These are phyloP conservation scores for Eragrostis tef DNA, from an alignment of 202 grass and related monocot species.

Conservation along the genomic window DNA sequence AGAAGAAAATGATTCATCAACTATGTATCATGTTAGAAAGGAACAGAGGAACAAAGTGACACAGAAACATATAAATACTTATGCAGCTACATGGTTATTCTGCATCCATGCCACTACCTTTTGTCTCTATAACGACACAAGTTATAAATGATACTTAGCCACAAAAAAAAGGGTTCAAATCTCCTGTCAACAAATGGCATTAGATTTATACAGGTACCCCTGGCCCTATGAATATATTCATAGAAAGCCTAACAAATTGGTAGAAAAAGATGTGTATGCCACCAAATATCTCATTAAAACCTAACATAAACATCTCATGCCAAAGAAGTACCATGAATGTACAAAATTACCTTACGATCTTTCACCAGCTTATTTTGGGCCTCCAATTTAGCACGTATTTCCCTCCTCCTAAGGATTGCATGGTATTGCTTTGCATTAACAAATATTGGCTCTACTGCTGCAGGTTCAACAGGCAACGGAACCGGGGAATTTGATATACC, in stretches of 20 bases:
- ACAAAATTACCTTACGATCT: conserved; percentile 74
- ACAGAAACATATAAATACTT: conserved; percentile 10
- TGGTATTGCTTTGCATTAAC: conserved; percentile 96
- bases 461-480: conserved; percentile 65
- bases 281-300: not conserved
- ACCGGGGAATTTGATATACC: conserved; percentile 48
- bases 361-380: conserved; percentile 94
- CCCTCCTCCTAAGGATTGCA: conserved; percentile 88
- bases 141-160: not conserved
- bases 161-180: conserved; percentile 14
- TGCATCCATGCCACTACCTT: not conserved
- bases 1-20: conserved; percentile 18
- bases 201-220: not conserved
- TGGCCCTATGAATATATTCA: conserved; percentile 18
- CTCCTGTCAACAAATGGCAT: not conserved
- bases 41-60: conserved; percentile 14
- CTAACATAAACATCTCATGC: conserved; percentile 26
- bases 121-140: not conserved
- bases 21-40: conserved; percentile 17
- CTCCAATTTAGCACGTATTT: conserved; percentile 86
- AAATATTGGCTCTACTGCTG: conserved; percentile 79
- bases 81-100: not conserved
- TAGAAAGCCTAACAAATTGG: conserved; percentile 7
- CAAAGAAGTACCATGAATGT: not conserved
- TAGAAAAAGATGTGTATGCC: conserved; percentile 27